Evolutionary conservation across 108 stramenopile genomes (phyloP).

Genomic region (Cyclotella sp.): DNA sequence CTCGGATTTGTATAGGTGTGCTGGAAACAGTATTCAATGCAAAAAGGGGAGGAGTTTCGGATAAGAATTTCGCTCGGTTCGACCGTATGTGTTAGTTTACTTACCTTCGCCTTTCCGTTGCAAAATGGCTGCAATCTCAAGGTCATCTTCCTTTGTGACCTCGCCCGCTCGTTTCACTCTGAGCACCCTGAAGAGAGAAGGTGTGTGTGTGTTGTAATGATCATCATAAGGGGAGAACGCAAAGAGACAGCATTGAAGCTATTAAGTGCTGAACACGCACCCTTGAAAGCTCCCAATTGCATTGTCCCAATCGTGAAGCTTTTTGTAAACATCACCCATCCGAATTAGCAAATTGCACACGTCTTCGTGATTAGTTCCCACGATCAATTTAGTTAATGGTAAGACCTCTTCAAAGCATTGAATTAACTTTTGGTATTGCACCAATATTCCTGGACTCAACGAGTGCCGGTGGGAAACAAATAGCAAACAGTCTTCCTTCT

Average conservation of each 20-base stretch:
- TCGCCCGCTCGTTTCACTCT: slow-evolving; percentile 34
- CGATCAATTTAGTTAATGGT: slow-evolving; percentile 51
- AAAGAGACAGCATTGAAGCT: background rate
- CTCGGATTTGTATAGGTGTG: slow-evolving; percentile 45
- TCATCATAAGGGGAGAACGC: background rate
- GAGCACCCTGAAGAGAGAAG: slow-evolving; percentile 28
- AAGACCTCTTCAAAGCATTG: slow-evolving; percentile 59
- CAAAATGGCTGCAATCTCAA: slow-evolving; percentile 39
- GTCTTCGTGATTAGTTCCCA: slow-evolving; percentile 39
- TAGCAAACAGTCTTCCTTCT: slow-evolving; percentile 40
- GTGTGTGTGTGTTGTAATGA: background rate
- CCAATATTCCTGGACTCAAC: slow-evolving; percentile 11
- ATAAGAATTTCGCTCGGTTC: no score
- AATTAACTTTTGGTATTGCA: slow-evolving; percentile 46
- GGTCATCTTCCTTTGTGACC: slow-evolving; percentile 25
- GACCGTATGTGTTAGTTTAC: no score
- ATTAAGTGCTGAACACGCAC: slow-evolving; percentile 17
- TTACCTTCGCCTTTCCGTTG: slow-evolving; percentile 49
- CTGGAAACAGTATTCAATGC: background rate
- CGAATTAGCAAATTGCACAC: slow-evolving; percentile 42
- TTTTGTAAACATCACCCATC: slow-evolving; percentile 58
- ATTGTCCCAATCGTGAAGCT: slow-evolving; percentile 61
- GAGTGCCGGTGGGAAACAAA: slow-evolving; percentile 41
- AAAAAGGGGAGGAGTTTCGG: no score
- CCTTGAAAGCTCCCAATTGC: slow-evolving; percentile 60